These are phyloP conservation scores for Myriosclerotinia scirpicola DNA, from an alignment of 2,329 filamentous ascomycete species.

Conservation along the genomic window DNA sequence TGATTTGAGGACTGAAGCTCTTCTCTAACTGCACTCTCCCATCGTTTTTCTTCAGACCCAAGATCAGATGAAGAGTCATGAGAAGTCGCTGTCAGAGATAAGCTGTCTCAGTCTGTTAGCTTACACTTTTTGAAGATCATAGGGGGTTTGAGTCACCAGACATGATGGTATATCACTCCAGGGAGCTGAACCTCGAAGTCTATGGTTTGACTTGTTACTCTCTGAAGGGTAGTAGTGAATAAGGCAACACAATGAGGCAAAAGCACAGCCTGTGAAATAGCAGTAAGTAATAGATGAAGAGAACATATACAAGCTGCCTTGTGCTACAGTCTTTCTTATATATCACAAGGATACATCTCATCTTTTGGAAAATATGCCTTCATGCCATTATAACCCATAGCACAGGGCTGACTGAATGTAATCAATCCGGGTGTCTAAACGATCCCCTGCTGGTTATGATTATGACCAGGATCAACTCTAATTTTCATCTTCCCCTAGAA, in stretches of 20 bases:
- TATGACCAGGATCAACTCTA: too few relatives aligned
- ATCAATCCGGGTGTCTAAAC: too few relatives aligned
- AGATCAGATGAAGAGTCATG: neutral
- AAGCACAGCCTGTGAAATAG: neutral
- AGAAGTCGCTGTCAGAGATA: neutral
- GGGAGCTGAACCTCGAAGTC: neutral
- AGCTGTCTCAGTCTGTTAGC: neutral
- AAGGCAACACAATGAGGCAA: neutral
- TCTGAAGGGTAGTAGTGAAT: neutral
- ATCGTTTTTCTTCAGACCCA: neutral
- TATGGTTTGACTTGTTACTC: neutral
- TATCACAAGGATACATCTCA: too few relatives aligned
- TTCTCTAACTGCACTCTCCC: neutral
- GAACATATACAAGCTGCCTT: too few relatives aligned
- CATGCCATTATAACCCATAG: too few relatives aligned
- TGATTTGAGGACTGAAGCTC: neutral
- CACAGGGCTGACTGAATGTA: too few relatives aligned
- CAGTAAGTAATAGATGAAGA: too few relatives aligned
- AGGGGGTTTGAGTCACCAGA: neutral
- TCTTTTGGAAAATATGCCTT: too few relatives aligned
- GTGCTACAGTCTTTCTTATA: too few relatives aligned
- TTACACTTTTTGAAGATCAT: conserved; percentile 1
- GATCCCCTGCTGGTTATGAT: too few relatives aligned
- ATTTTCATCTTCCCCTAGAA: too few relatives aligned
- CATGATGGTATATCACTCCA: neutral